These are phyloP conservation scores for Decorospora gaudefroyi DNA, from an alignment of 2,329 filamentous ascomycete genomes.

Conservation along the genomic window DNA sequence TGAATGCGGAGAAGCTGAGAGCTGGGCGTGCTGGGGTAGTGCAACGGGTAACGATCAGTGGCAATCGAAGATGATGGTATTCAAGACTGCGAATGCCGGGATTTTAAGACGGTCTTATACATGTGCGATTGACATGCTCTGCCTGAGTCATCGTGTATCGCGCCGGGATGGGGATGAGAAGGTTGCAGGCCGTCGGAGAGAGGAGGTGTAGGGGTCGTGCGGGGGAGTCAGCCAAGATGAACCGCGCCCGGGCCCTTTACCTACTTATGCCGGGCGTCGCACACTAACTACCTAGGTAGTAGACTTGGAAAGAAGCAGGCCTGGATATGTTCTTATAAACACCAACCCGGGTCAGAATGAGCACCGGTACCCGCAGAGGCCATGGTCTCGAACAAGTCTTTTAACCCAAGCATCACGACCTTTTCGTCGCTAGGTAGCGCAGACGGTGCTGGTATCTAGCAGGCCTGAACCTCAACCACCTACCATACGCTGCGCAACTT, in stretches of 20 bases:
- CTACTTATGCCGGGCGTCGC: conserved; percentile 12
- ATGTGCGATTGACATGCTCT: conserved; percentile 6
- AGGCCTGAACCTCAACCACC: conserved; percentile 1
- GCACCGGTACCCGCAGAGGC: not conserved
- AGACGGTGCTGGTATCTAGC: conserved; percentile 6
- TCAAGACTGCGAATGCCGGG: conserved; percentile 5
- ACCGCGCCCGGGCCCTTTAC: too few relatives aligned
- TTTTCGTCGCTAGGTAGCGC: not conserved
- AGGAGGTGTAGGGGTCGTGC: conserved; percentile 1
- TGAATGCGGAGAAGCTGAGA: conserved; percentile 30
- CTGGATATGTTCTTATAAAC: too few relatives aligned
- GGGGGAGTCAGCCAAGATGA: conserved; percentile 9
- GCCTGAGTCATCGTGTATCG: conserved; percentile 31
- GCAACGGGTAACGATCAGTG: conserved; percentile 2
- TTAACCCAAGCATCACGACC: not conserved
- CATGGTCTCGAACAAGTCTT: conserved; percentile 7
- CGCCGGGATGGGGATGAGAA: conserved; percentile 12
- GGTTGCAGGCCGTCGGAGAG: conserved; percentile 18
- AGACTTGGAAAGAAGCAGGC: too few relatives aligned
- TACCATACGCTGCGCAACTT: too few relatives aligned
- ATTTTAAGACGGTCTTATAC: conserved; percentile 25
- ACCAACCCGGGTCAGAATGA: not conserved
- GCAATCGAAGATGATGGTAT: conserved; percentile 8
- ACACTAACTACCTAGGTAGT: too few relatives aligned
- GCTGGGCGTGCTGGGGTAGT: conserved; percentile 11